These are phyloP conservation scores for Globisporangium solare DNA, from an alignment of 352 stramenopile species.

Conservation along the genomic window DNA sequence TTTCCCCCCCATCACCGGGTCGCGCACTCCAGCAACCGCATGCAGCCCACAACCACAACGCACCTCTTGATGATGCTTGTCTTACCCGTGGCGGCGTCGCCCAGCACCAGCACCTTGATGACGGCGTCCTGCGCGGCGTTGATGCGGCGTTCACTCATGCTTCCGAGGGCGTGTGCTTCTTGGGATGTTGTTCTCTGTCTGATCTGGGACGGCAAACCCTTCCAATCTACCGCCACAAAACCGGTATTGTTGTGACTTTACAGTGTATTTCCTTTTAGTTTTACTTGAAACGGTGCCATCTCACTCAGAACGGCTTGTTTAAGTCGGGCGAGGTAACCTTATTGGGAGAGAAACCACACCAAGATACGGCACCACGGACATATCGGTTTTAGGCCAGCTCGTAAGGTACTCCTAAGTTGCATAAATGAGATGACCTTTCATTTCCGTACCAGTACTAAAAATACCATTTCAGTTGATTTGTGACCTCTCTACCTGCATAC, in stretches of 20 bases:
- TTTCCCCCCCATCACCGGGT: background rate
- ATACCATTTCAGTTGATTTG: too few relatives aligned
- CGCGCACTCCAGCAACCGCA: background rate
- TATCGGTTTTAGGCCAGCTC: background rate
- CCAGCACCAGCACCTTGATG: slow-evolving; percentile 91
- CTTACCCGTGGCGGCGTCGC: slow-evolving; percentile 89
- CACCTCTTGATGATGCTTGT: slow-evolving; percentile 92
- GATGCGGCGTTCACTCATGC: slow-evolving; percentile 64
- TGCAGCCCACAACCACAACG: slow-evolving; percentile 9
- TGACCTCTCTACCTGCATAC: too few relatives aligned
- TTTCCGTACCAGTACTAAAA: too few relatives aligned
- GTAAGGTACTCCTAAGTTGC: background rate
- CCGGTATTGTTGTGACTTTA: background rate
- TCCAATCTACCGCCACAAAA: background rate
- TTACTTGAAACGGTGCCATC: background rate
- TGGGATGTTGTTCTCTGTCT: slow-evolving; percentile 3
- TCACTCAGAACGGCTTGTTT: background rate
- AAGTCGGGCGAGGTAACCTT: background rate
- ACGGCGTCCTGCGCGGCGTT: slow-evolving; percentile 82
- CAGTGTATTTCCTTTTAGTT: slow-evolving; percentile 1
- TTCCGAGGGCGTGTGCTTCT: background rate
- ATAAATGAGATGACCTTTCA: background rate
- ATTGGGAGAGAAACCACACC: background rate
- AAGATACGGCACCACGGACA: background rate
- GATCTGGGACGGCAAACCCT: background rate